These are phyloP conservation scores for Kluyveromyces aestuarii DNA, from an alignment of 805 yeast species.

Conservation along the genomic window DNA sequence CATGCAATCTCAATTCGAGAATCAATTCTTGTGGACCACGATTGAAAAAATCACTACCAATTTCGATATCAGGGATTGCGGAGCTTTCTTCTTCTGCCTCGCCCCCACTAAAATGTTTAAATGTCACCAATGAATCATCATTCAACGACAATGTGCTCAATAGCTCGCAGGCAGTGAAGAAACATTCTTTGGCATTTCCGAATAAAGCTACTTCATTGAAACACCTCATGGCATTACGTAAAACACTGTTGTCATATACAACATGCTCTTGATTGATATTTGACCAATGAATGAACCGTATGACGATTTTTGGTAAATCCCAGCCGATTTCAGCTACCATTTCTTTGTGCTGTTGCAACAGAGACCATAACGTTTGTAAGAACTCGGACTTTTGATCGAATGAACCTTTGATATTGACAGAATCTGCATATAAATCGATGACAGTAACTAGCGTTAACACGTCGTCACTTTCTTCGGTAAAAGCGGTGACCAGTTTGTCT, in stretches of 20 bases:
- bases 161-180: slow-evolving; percentile 62
- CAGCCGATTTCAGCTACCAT: slow-evolving; percentile 70
- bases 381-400: slow-evolving; percentile 40
- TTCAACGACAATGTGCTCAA: slow-evolving; percentile 24
- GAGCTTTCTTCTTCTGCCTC: slow-evolving; percentile 7
- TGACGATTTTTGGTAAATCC: slow-evolving; percentile 73
- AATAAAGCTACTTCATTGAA: slow-evolving; percentile 55
- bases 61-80: slow-evolving; percentile 1
- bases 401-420: slow-evolving; percentile 13
- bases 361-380: slow-evolving; percentile 36
- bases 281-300: slow-evolving; percentile 39
- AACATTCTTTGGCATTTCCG: slow-evolving; percentile 78
- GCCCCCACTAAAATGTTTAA: background rate
- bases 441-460: slow-evolving; percentile 22
- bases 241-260: slow-evolving; percentile 22
- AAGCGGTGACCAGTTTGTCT: slow-evolving; percentile 14
- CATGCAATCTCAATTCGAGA: slow-evolving; percentile 53
- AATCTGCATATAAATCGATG: slow-evolving; percentile 21
- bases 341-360: slow-evolving; percentile 38
- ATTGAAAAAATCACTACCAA: slow-evolving; percentile 14
- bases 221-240: slow-evolving; percentile 32
- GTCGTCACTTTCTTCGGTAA: slow-evolving; percentile 19
- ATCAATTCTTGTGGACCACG: slow-evolving; percentile 23
- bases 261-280: slow-evolving; percentile 28
- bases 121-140: background rate